These are phyloP conservation scores for Alternaria brassicicola DNA, from an alignment of 2,329 filamentous ascomycete genomes.

Conservation along the genomic window DNA sequence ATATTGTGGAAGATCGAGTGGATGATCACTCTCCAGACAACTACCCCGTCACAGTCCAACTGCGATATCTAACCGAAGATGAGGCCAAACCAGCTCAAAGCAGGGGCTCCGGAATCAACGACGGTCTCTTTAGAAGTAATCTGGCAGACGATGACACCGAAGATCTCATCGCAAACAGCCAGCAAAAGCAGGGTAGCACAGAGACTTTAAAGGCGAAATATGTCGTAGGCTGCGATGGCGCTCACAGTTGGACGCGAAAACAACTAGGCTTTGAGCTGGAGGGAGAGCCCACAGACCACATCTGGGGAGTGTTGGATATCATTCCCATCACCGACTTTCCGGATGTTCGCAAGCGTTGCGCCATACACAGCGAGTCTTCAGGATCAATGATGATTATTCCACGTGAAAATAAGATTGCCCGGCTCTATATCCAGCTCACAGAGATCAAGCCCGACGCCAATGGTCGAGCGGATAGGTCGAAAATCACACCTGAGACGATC, in stretches of 20 bases:
- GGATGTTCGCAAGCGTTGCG: slow-evolving; percentile 64
- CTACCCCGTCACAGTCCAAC: slow-evolving; percentile 66
- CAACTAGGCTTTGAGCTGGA: slow-evolving; percentile 63
- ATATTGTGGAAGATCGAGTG: slow-evolving; percentile 59
- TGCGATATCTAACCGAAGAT: slow-evolving; percentile 64
- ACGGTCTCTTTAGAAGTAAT: slow-evolving; percentile 67
- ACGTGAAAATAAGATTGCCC: slow-evolving; percentile 66
- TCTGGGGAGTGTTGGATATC: slow-evolving; percentile 61
- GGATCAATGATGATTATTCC: slow-evolving; percentile 71
- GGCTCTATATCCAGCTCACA: slow-evolving; percentile 69
- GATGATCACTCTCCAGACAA: slow-evolving; percentile 54
- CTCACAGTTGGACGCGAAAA: slow-evolving; percentile 68
- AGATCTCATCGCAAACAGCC: slow-evolving; percentile 55
- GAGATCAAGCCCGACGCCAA: slow-evolving; percentile 53
- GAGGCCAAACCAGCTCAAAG: slow-evolving; percentile 61
- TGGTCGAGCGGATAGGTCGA: slow-evolving; percentile 61
- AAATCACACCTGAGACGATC: slow-evolving; percentile 69
- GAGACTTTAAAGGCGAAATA: slow-evolving; percentile 65
- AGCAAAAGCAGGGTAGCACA: slow-evolving; percentile 40
- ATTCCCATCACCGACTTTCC: slow-evolving; percentile 63
- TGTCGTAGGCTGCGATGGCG: slow-evolving; percentile 71
- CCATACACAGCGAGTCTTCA: slow-evolving; percentile 61
- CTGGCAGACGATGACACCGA: slow-evolving; percentile 63
- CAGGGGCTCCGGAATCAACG: slow-evolving; percentile 43
- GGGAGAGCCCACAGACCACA: slow-evolving; percentile 61